These are phyloP conservation scores for Talaromyces stipitatus DNA, from an alignment of 495 filamentous ascomycete genomes.

Conservation along the genomic window DNA sequence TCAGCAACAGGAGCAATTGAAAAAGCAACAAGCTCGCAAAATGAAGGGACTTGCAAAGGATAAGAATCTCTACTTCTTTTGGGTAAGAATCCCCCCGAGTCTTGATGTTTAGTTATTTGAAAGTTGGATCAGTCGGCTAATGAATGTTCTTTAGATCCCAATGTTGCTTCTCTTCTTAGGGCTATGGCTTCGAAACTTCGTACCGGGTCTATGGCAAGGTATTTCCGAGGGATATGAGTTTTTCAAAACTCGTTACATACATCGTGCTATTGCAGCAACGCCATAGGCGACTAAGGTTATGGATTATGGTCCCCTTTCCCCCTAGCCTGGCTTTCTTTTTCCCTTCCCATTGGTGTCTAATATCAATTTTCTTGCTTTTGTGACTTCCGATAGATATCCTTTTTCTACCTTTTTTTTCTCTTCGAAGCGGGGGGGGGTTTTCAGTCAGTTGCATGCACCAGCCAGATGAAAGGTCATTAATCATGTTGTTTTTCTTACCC, in stretches of 20 bases:
- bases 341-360: background rate
- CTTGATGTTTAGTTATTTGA: background rate
- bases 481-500: background rate
- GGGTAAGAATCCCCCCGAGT: constrained; percentile 47
- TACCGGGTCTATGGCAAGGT: constrained; percentile 44
- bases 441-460: background rate
- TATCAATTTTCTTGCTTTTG: background rate
- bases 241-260: constrained; percentile 34
- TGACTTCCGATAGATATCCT: background rate
- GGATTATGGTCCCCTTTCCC: background rate
- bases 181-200: constrained; percentile 55
- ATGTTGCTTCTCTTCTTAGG: constrained; percentile 55
- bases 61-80: constrained; percentile 76
- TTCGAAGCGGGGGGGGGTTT: background rate
- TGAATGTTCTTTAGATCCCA: constrained; percentile 18
- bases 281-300: constrained; percentile 13
- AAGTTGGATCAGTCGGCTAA: background rate
- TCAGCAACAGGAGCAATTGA: constrained; percentile 66
- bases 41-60: constrained; percentile 69
- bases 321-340: background rate
- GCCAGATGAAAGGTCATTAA: background rate
- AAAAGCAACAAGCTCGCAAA: constrained; percentile 63
- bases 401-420: no score
- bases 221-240: constrained; percentile 38
- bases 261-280: constrained; percentile 31